A percentile compares a stretch with the other conserved stretches of the same genome.
phyloP scores from a whole-genome alignment of 768 basidiomycete genomes.

The Roridomyces roridus region DNA sequence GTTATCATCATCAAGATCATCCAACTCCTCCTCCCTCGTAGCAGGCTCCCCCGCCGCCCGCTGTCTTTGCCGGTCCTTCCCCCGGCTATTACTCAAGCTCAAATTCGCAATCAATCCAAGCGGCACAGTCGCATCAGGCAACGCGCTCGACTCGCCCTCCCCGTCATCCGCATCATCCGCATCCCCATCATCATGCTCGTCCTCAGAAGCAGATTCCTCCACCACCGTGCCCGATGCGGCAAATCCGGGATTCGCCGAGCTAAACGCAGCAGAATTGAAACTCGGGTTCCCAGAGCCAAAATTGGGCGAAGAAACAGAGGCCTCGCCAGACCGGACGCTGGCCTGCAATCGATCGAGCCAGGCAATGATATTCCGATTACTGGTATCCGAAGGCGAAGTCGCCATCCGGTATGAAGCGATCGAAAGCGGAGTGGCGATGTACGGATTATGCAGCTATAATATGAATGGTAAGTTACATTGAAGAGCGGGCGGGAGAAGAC shows the following conservation, averaged over 20 bases:
- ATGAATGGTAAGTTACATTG: not conserved
- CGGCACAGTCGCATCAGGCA: slow-evolving; percentile 78
- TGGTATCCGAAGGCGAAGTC: slow-evolving; percentile 75
- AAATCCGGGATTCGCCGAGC: slow-evolving; percentile 10
- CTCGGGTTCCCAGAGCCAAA: not conserved
- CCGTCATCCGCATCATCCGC: slow-evolving; percentile 48
- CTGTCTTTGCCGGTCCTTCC: slow-evolving; percentile 46
- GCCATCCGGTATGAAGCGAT: slow-evolving; percentile 83
- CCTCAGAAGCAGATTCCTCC: slow-evolving; percentile 23
- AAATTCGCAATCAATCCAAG: slow-evolving; percentile 78
- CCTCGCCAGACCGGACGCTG: slow-evolving; percentile 56
- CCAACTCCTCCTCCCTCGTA: slow-evolving; percentile 43
- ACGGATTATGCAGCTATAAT: slow-evolving; percentile 79
- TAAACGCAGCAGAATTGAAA: slow-evolving; percentile 6
- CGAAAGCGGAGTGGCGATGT: slow-evolving; percentile 77
- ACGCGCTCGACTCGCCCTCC: slow-evolving; percentile 47
- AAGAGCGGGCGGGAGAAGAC: not conserved
- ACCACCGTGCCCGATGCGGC: slow-evolving; percentile 20
- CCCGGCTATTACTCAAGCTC: slow-evolving; percentile 62
- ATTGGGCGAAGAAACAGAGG: slow-evolving; percentile 18
- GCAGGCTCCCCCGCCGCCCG: slow-evolving; percentile 37
- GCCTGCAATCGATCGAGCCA: slow-evolving; percentile 78
- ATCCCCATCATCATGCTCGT: slow-evolving; percentile 35
- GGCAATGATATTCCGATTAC: slow-evolving; percentile 70
- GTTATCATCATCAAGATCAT: slow-evolving; percentile 62